Percentiles rank a stretch among this genome's conserved stretches.
phyloP scores from a whole-genome alignment of 306 rosid genomes.

The Potentilla sterilis region DNA sequence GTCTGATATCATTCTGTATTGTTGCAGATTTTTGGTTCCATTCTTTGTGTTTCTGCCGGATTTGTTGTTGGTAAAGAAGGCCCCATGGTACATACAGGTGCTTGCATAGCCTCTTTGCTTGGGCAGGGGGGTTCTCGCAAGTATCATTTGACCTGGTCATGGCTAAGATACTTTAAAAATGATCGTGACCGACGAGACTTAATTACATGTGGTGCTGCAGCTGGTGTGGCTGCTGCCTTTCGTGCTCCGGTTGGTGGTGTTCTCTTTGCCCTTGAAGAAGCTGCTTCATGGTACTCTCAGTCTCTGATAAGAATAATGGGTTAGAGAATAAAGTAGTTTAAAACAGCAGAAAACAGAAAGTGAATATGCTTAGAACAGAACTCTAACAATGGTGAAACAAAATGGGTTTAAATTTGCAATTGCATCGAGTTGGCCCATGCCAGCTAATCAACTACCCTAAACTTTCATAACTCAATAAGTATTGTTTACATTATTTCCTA shows the following conservation, averaged over 20 bases:
- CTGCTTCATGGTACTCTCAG: conserved; percentile 75
- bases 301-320: background rate
- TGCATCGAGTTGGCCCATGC: background rate
- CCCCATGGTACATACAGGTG: conserved; percentile 94
- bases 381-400: background rate
- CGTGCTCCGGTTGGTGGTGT: conserved; percentile 96
- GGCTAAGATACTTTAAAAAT: conserved; percentile 76
- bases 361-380: background rate
- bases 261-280: conserved; percentile 91
- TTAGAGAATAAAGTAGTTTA: background rate
- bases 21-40: conserved; percentile 74
- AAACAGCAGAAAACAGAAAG: background rate
- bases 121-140: conserved; percentile 83
- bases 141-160: conserved; percentile 69
- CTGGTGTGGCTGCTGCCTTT: conserved; percentile 92
- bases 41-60: conserved; percentile 81
- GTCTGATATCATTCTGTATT: conserved; percentile 17
- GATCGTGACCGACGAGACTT: conserved; percentile 83
- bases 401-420: background rate
- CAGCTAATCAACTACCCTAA: background rate
- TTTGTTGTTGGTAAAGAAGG: conserved; percentile 94
- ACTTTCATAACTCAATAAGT: background rate
- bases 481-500: background rate
- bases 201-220: conserved; percentile 94
- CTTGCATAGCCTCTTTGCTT: conserved; percentile 78